Evolutionary conservation across 495 filamentous ascomycete species (phyloP), one percentile per base, ranked within the genome.

Genomic region (Delitschia confertaspora): DNA sequence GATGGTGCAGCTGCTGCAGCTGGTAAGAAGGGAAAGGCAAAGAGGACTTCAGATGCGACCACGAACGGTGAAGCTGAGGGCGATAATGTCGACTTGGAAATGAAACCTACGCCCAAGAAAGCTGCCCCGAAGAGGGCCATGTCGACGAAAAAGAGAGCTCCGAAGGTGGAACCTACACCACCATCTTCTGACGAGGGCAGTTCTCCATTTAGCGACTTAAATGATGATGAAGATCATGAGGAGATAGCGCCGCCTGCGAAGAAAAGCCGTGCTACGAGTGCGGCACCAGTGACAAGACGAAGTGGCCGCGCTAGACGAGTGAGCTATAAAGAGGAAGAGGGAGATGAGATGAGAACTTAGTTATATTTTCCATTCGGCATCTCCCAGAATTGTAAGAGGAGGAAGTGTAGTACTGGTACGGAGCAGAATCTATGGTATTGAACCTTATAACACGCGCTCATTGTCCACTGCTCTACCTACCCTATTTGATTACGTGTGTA

Each of bases 141-240:
- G 14, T 29, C 34, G 26, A 37, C 37, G 32, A 63, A 58, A 47
- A 62, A 59, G 44, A 60, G 55, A 45, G 41, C 18, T 3, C 53
- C 37, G 17, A 64, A 61, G 41, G 49, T 32, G 16, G 56, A 55
- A 13, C 46, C 44, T n/a, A 59, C 51, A 7, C 56, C 58, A n/a
- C 50, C 45, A 10, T 23, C 42, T 14, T 51, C 59, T 14, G 54
- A 53, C 35, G 36, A 57, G 19, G 38, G 42, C 36, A 57, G 57
- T 14, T 31, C 36, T n/a, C 41, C 34, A 18, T 26, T 46, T 3
- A 41, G 41, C 37, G 43, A 47, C 27, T 23, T 51, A 14, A 37
- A 37, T 9, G 42, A 38, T 11, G 49, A 59, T 25, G 53, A 61
- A 17, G 56, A 55, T 10, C 43, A 49, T 18, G 61, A 58, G 42